Percentiles rank a stretch among this genome's conserved stretches.
Conservation (phyloP, 805 yeast species). For the Kuraishia hungarica region DNA sequence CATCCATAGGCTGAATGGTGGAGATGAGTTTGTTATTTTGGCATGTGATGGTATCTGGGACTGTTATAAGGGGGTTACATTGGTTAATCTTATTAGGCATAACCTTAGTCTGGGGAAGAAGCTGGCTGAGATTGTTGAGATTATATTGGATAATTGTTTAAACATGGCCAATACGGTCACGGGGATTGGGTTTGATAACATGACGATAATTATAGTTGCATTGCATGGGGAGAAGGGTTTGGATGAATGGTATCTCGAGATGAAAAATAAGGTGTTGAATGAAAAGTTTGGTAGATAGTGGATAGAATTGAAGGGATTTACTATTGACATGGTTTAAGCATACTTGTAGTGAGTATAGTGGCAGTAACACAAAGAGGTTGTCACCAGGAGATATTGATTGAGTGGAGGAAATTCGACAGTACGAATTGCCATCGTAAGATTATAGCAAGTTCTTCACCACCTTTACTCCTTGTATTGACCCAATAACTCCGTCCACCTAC, state of each 20-base stretch:
- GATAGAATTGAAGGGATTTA: not conserved
- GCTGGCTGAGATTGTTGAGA: constrained; percentile 49
- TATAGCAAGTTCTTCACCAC: too few relatives aligned
- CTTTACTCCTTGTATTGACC: too few relatives aligned
- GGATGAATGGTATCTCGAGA: constrained; percentile 49
- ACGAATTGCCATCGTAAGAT: too few relatives aligned
- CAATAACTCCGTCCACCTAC: too few relatives aligned
- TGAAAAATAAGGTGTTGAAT: constrained; percentile 32
- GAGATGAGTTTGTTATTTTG: constrained; percentile 61
- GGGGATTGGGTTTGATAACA: constrained; percentile 77
- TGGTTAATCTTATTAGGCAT: constrained; percentile 46
- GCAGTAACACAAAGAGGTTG: too few relatives aligned
- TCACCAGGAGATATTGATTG: too few relatives aligned
- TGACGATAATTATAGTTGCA: constrained; percentile 67
- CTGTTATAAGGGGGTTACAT: constrained; percentile 46
- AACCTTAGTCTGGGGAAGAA: constrained; percentile 49
- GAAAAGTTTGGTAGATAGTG: constrained; percentile 22
- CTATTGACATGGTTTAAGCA: too few relatives aligned
- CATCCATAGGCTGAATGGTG: constrained; percentile 33
- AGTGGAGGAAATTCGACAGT: too few relatives aligned
- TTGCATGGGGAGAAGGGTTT: constrained; percentile 38
- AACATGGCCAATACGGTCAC: constrained; percentile 65
- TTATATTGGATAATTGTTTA: constrained; percentile 56
- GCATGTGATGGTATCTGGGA: constrained; percentile 90
- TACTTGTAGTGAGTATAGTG: too few relatives aligned